phyloP scores from a whole-genome alignment of 2,329 filamentous ascomycete species.

The Xylaria hypoxylon region DNA sequence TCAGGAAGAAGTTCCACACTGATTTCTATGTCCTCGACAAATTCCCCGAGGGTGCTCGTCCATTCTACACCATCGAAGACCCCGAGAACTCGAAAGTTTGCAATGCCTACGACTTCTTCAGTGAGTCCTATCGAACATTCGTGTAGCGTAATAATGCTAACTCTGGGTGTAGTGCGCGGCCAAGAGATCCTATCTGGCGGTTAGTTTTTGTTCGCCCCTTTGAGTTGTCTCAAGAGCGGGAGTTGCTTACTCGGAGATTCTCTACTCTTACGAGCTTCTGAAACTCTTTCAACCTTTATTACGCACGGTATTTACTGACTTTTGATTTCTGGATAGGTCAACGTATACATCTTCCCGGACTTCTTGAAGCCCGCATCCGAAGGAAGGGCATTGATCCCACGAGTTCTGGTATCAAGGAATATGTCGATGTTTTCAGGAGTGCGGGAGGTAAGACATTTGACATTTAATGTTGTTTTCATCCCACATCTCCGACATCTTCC shows the following conservation, averaged over 20 bases:
- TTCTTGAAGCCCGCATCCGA: conserved; percentile 82
- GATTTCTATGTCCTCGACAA: conserved; percentile 99
- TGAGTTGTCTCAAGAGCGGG: background rate
- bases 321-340: conserved; percentile 68
- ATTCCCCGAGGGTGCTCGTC: conserved; percentile 88
- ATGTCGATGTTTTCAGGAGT: conserved; percentile 82
- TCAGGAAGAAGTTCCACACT: conserved; percentile 89
- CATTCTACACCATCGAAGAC: conserved; percentile 86
- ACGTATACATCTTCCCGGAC: conserved; percentile 83
- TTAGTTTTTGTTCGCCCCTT: background rate
- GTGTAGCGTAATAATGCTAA: conserved; percentile 1
- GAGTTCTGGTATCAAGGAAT: conserved; percentile 83
- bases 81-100: conserved; percentile 62
- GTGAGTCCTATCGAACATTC: background rate
- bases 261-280: background rate
- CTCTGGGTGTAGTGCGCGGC: conserved; percentile 68
- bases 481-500: too few species aligned
- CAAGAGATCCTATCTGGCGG: conserved; percentile 89
- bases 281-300: background rate
- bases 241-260: background rate
- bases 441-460: conserved; percentile 63
- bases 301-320: background rate
- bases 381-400: conserved; percentile 83
- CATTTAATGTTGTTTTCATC: too few species aligned
- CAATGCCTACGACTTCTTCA: conserved; percentile 77